A percentile compares a stretch with the other conserved stretches of the same genome.
Evolutionary conservation across 139 green algal genomes (phyloP).

Genomic region (Pleodorina starrii): DNA sequence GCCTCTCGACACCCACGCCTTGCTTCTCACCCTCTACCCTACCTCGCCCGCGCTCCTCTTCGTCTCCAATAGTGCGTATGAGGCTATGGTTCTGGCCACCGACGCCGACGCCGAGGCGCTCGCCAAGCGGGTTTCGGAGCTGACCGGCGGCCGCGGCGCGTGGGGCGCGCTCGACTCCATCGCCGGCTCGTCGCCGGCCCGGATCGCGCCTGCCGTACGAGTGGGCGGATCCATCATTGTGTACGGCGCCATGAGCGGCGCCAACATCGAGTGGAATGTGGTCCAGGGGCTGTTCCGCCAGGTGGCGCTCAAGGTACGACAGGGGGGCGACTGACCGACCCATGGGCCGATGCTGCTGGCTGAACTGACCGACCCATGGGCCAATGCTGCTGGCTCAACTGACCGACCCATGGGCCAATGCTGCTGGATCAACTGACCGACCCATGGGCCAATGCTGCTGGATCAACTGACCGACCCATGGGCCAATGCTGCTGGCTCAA

Average conservation of each 20-base stretch:
- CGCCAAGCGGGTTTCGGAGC: neutral
- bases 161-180: conserved; percentile 33
- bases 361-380: too few relatives aligned
- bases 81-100: neutral
- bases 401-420: too few relatives aligned
- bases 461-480: too few relatives aligned
- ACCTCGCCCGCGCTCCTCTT: too few relatives aligned
- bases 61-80: conserved; percentile 18
- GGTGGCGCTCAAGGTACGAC: conserved; percentile 12
- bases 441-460: too few relatives aligned
- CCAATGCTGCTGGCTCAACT: too few relatives aligned
- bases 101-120: neutral
- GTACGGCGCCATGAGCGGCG: conserved; percentile 36
- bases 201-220: conserved; percentile 1
- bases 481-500: too few relatives aligned
- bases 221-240: conserved; percentile 5
- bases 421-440: too few relatives aligned
- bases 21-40: too few relatives aligned
- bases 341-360: too few relatives aligned
- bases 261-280: neutral
- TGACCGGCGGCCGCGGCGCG: conserved; percentile 29
- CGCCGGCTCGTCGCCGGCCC: neutral
- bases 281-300: conserved; percentile 8
- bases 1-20: too few relatives aligned
- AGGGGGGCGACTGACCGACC: too few relatives aligned